Evolutionary conservation across 2,329 filamentous ascomycete genomes (phyloP).

Genomic region (Aspergillus latus): DNA sequence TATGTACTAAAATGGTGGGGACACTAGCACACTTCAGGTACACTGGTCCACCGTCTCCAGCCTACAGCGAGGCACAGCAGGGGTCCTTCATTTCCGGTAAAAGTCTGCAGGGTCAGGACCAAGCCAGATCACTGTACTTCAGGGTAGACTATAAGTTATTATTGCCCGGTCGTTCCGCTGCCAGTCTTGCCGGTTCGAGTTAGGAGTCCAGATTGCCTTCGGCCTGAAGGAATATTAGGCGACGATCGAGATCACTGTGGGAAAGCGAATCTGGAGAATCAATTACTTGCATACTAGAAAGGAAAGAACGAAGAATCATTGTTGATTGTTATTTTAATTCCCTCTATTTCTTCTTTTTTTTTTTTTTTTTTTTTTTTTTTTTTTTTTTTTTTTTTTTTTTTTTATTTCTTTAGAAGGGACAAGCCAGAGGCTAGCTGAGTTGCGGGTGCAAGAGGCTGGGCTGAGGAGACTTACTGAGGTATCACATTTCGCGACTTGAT

Average conservation of each 20-base stretch:
- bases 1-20: neutral
- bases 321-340: no score
- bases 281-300: no score
- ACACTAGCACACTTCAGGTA: neutral
- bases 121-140: no score
- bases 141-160: no score
- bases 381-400: no score
- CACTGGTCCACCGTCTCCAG: neutral
- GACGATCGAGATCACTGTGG: conserved; percentile 4
- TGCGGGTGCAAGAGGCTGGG: neutral
- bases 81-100: neutral
- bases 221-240: conserved; percentile 1
- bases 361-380: no score
- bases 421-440: neutral
- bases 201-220: neutral
- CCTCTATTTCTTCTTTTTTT: no score
- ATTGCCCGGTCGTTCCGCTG: neutral
- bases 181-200: neutral
- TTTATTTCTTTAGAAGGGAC: no score
- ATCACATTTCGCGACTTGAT: conserved; percentile 15
- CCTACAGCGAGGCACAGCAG: neutral
- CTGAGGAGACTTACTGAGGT: conserved; percentile 5
- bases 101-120: neutral
- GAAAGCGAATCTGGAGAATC: neutral
- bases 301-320: neutral